phyloP scores from a whole-genome alignment of 208 protist species.

The Herpetomonas muscarum region DNA sequence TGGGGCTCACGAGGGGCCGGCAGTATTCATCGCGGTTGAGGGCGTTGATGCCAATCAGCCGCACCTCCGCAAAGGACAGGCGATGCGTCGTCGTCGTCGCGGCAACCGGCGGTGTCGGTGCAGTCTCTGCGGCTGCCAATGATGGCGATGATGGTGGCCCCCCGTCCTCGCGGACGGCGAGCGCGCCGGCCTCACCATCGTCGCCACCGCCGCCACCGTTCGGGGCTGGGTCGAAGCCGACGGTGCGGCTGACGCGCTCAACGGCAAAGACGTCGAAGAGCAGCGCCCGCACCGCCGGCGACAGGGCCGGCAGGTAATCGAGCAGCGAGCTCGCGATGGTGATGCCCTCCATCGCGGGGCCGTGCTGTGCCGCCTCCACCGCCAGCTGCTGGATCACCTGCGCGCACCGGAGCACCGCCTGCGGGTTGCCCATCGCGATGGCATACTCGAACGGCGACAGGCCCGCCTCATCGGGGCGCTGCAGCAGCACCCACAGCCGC shows the following conservation, averaged over 20 bases:
- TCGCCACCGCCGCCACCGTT: background rate
- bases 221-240: conserved; percentile 31
- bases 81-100: conserved; percentile 12
- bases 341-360: conserved; percentile 3
- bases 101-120: background rate
- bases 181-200: background rate
- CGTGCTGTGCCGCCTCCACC: background rate
- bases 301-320: conserved; percentile 43
- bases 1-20: conserved; percentile 14
- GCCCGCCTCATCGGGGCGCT: conserved; percentile 35
- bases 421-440: conserved; percentile 51
- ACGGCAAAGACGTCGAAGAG: conserved; percentile 75
- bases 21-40: conserved; percentile 47
- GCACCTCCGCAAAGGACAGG: conserved; percentile 67
- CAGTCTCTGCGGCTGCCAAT: background rate
- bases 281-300: conserved; percentile 59
- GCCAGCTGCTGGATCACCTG: conserved; percentile 54
- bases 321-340: conserved; percentile 40
- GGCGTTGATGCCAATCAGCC: conserved; percentile 55
- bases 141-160: background rate
- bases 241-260: conserved; percentile 31
- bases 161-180: background rate
- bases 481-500: conserved; percentile 33
- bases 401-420: conserved; percentile 46
- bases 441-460: conserved; percentile 71